Conservation (phyloP, 257 asterid species). For the Thymus mandschuricus region DNA sequence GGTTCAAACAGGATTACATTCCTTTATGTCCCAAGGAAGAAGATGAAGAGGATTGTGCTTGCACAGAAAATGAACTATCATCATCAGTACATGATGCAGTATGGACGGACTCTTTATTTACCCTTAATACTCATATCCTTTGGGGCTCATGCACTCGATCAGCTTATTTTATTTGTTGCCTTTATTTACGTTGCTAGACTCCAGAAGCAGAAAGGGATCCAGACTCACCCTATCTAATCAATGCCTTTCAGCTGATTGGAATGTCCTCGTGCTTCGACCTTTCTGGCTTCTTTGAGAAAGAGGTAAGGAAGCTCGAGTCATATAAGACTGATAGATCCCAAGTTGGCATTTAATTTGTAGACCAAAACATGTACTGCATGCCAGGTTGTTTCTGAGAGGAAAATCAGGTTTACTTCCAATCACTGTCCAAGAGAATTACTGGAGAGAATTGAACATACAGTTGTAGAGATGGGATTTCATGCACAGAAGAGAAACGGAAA, state of each 20-base stretch:
- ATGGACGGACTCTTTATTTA: slow-evolving; percentile 18
- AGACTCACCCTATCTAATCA: slow-evolving; percentile 59
- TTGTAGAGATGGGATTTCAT: slow-evolving; percentile 68
- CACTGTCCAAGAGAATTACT: slow-evolving; percentile 76
- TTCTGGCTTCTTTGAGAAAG: slow-evolving; percentile 93
- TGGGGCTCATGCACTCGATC: slow-evolving; percentile 7
- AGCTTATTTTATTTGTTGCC: slow-evolving; percentile 12
- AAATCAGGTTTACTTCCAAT: slow-evolving; percentile 84
- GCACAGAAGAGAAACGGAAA: slow-evolving; percentile 86
- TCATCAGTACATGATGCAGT: slow-evolving; percentile 54
- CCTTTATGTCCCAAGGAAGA: slow-evolving; percentile 64
- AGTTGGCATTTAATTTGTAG: slow-evolving; percentile 1
- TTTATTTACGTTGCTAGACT: slow-evolving; percentile 35
- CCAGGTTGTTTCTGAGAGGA: slow-evolving; percentile 93
- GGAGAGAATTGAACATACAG: slow-evolving; percentile 75
- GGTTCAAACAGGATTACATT: slow-evolving; percentile 82
- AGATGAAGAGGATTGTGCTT: slow-evolving; percentile 54
- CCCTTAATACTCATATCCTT: not conserved
- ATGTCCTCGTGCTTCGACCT: slow-evolving; percentile 94
- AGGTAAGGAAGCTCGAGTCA: slow-evolving; percentile 45
- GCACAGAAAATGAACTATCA: slow-evolving; percentile 60
- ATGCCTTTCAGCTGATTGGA: slow-evolving; percentile 92
- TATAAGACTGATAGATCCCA: not conserved
- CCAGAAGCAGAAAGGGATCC: slow-evolving; percentile 62
- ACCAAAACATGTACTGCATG: not conserved